Percentiles rank a stretch among this genome's conserved stretches.
These are phyloP conservation scores for Pyracantha coccinea DNA, from an alignment of 331 rosid genomes.

Conservation along the genomic window DNA sequence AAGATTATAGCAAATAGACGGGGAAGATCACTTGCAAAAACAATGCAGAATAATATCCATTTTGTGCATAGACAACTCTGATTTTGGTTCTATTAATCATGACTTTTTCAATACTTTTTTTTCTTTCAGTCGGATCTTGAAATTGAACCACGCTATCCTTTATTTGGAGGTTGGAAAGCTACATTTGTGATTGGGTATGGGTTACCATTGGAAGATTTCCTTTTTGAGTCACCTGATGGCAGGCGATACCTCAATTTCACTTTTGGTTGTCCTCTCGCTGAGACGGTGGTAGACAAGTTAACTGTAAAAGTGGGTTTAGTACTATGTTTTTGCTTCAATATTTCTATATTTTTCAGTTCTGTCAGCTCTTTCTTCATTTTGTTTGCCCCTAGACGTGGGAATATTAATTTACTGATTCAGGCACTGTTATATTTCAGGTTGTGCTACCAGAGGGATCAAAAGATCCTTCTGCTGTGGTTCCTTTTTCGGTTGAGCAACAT, in stretches of 20 bases:
- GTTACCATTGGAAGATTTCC: constrained; percentile 87
- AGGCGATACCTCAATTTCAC: constrained; percentile 87
- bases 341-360: constrained; percentile 5
- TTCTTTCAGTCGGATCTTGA: constrained; percentile 88
- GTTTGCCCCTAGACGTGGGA: constrained; percentile 7
- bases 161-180: constrained; percentile 98
- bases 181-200: constrained; percentile 88
- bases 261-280: constrained; percentile 84
- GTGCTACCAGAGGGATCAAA: constrained; percentile 95
- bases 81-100: background rate
- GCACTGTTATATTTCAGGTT: constrained; percentile 43
- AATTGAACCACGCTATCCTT: constrained; percentile 95
- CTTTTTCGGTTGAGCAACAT: constrained; percentile 73
- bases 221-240: constrained; percentile 87
- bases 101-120: constrained; percentile 5
- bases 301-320: constrained; percentile 56
- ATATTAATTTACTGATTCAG: constrained; percentile 2
- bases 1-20: too few relatives aligned
- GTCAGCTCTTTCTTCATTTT: background rate
- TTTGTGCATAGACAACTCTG: background rate
- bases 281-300: constrained; percentile 80
- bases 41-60: background rate
- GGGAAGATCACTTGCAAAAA: too few relatives aligned
- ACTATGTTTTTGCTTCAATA: constrained; percentile 11
- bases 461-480: constrained; percentile 64